Evolutionary conservation across 257 asterid genomes (phyloP), one percentile per base, ranked within the genome.

Genomic region (Solanum appendiculatum): DNA sequence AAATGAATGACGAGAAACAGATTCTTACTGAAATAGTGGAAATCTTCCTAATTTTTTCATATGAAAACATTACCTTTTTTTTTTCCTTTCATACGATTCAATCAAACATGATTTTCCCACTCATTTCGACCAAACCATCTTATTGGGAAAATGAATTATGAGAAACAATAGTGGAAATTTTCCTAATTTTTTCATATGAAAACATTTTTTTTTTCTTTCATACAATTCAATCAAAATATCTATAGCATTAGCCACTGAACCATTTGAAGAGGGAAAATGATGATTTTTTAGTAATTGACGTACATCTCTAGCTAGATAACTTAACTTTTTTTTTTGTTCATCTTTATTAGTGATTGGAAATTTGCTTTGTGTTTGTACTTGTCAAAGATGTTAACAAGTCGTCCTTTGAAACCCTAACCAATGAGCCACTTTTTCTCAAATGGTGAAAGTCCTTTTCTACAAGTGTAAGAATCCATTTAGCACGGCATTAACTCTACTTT

Each of bases 401-500:
- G 46, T 86, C 34, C 77, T 51, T 18, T 56, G 34, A 21, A 87
- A 85, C 87, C 90, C 91, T 85, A 88, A 88, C 87, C 63, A 63
- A 34, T 40, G 10, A 40, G 18, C 23, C 56, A 23, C 36, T 66
- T 27, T 70, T 72, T 21, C 3, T 72, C 29, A 44, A 80, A 80
- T 80, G 85, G 85, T 46, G 85, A 29, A 27, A 46, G 85, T 48
- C 68, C 66, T 91, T 73, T 83, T 75, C 21, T 33, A 81, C 89
- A 89, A 88, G 88, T 88, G 87, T 86, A 81, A 83, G 69, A 64
- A 23, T 82, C 51, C 78, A 1, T 3, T 48, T 37, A 46, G 82
- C 75, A n/a, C n/a, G 23, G 46, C 86, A 84, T 21, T 70, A 78
- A 58, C 64, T 63, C 39, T 72, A 68, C 56, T 88, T 91, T 87